Conservation (phyloP, 306 rosid genomes). For the Alnus glutinosa region DNA sequence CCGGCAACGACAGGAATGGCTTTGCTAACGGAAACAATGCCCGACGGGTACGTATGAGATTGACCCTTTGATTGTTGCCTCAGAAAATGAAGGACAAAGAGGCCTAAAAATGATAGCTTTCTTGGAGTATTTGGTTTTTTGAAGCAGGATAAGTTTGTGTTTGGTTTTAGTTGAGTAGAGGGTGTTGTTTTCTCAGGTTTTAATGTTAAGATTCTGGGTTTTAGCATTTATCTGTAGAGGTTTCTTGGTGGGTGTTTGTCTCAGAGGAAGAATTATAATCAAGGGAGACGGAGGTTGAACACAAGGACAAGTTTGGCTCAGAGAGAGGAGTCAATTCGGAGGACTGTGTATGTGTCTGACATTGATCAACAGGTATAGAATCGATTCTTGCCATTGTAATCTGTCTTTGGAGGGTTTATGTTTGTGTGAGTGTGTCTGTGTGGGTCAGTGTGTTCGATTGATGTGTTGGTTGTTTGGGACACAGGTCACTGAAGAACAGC, state of each 20-base stretch:
- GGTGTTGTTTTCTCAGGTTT: not conserved
- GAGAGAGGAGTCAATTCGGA: slow-evolving; percentile 86
- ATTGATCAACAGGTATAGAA: slow-evolving; percentile 83
- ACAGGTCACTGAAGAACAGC: slow-evolving; percentile 98
- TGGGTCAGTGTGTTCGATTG: slow-evolving; percentile 9
- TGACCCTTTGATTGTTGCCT: slow-evolving; percentile 2
- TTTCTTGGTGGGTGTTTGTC: slow-evolving; percentile 7
- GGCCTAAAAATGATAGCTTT: slow-evolving; percentile 2
- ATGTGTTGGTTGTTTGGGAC: slow-evolving; percentile 26
- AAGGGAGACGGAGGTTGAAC: slow-evolving; percentile 71
- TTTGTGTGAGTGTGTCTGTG: not conserved
- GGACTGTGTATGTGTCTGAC: slow-evolving; percentile 97
- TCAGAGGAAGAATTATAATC: slow-evolving; percentile 82
- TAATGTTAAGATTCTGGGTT: not conserved
- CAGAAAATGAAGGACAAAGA: not conserved
- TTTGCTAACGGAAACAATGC: slow-evolving; percentile 37
- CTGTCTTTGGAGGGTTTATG: slow-evolving; percentile 12
- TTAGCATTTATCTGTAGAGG: slow-evolving; percentile 3
- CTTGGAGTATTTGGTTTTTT: slow-evolving; percentile 14
- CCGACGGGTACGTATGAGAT: slow-evolving; percentile 56
- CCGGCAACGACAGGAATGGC: slow-evolving; percentile 44
- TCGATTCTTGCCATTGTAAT: not conserved
- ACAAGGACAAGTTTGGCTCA: slow-evolving; percentile 64
- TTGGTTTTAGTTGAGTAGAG: not conserved
- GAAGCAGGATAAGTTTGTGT: slow-evolving; percentile 10